Evolutionary conservation across 352 stramenopile species (phyloP).

Genomic region (Phytopythium sindhum): DNA sequence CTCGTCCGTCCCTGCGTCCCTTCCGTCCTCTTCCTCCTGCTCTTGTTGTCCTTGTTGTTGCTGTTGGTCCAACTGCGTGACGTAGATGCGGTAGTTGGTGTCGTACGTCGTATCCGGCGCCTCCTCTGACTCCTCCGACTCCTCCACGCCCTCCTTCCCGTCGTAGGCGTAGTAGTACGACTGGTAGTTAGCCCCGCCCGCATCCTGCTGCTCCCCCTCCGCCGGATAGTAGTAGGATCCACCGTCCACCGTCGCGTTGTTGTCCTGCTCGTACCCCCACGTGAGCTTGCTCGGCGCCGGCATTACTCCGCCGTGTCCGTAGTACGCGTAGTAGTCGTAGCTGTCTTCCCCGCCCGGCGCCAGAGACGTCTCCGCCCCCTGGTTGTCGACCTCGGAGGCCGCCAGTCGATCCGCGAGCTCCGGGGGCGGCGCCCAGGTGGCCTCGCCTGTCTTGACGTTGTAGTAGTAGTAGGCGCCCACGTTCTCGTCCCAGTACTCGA

Average conservation of each 20-base stretch:
- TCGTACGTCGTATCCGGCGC: conserved; percentile 47
- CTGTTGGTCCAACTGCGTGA: conserved; percentile 46
- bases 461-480: conserved; percentile 65
- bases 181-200: conserved; percentile 8
- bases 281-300: conserved; percentile 6
- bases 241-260: background rate
- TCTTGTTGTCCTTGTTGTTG: conserved; percentile 12
- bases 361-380: conserved; percentile 9
- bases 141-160: conserved; percentile 7
- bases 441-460: conserved; percentile 61
- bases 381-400: conserved; percentile 11
- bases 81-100: conserved; percentile 70
- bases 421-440: conserved; percentile 56
- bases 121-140: conserved; percentile 4
- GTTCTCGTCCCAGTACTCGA: conserved; percentile 76
- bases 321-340: background rate
- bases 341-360: background rate
- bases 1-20: conserved; percentile 7
- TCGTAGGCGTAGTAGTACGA: conserved; percentile 15
- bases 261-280: background rate
- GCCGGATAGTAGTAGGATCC: background rate
- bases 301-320: background rate
- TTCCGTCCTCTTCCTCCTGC: conserved; percentile 11
- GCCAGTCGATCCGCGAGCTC: conserved; percentile 8
- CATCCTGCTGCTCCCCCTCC: background rate